Evolutionary conservation across 2,329 filamentous ascomycete genomes (phyloP).

Genomic region (Pyrenophora graminea): DNA sequence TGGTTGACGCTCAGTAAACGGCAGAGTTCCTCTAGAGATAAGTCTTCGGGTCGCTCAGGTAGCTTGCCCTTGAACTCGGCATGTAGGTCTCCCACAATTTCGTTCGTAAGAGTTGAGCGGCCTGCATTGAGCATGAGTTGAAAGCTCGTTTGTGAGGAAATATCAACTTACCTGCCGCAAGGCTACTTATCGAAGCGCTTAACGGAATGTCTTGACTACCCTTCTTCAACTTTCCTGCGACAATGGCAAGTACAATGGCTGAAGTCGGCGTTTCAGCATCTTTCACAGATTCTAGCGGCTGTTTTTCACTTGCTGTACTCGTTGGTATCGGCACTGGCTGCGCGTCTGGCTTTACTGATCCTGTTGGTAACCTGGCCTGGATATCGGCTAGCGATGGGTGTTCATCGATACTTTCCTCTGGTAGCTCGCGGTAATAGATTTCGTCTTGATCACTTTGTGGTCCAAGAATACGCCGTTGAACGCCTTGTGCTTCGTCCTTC

Average conservation of each 20-base stretch:
- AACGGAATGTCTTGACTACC: too few relatives aligned
- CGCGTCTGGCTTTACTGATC: too few relatives aligned
- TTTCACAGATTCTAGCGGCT: too few relatives aligned
- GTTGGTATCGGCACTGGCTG: too few relatives aligned
- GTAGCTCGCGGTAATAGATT: too few relatives aligned
- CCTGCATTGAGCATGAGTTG: conserved; percentile 56
- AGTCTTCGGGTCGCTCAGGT: conserved; percentile 97
- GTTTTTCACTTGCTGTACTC: too few relatives aligned
- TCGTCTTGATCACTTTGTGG: conserved; percentile 70
- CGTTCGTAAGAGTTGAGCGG: conserved; percentile 97
- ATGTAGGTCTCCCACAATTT: conserved; percentile 94
- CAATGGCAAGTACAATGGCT: too few relatives aligned
- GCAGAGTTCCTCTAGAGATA: conserved; percentile 91
- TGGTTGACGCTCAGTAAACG: conserved; percentile 98
- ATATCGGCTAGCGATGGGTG: too few relatives aligned
- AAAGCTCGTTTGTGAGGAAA: conserved; percentile 16
- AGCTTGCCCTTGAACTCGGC: conserved; percentile 94
- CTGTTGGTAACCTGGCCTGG: too few relatives aligned
- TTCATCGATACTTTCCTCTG: too few relatives aligned
- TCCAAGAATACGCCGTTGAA: conserved; percentile 98
- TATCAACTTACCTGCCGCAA: conserved; percentile 81
- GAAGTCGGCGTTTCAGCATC: too few relatives aligned
- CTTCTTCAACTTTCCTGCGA: too few relatives aligned
- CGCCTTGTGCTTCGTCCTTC: conserved; percentile 94
- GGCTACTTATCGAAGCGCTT: conserved; percentile 80